Conservation (phyloP, 768 basidiomycete genomes). For the Rossbeevera mucosa region DNA sequence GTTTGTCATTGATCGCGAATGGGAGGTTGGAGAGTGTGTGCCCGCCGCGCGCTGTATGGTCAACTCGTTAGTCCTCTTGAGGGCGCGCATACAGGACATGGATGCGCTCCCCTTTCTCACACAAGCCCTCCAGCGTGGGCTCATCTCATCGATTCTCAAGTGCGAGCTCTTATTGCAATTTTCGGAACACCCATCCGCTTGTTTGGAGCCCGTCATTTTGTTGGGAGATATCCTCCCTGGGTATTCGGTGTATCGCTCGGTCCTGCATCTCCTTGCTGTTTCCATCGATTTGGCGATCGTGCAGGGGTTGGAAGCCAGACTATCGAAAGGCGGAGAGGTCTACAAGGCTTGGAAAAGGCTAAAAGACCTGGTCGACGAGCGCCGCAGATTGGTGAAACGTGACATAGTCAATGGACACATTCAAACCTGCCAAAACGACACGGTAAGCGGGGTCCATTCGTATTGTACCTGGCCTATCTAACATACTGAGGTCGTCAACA, state of each 20-base stretch:
- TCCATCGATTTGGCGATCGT: conserved; percentile 7
- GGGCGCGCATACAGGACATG: conserved; percentile 18
- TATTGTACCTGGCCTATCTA: neutral
- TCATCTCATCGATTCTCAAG: conserved; percentile 24
- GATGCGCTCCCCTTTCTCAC: conserved; percentile 25
- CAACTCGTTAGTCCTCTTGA: conserved; percentile 18
- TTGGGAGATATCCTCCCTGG: conserved; percentile 18
- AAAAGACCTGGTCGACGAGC: conserved; percentile 14
- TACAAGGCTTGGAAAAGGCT: conserved; percentile 22
- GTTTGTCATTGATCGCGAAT: conserved; percentile 13
- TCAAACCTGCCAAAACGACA: conserved; percentile 27
- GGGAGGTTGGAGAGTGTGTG: conserved; percentile 8
- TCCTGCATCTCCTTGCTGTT: conserved; percentile 12
- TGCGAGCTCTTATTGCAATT: conserved; percentile 20
- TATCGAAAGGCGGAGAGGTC: conserved; percentile 16
- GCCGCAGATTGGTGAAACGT: conserved; percentile 16
- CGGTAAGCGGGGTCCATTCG: conserved; percentile 1
- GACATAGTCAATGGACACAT: conserved; percentile 17
- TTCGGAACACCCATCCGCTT: conserved; percentile 8
- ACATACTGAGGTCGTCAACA: neutral
- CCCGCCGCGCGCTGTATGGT: conserved; percentile 21
- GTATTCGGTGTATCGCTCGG: conserved; percentile 26
- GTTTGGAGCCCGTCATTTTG: conserved; percentile 4
- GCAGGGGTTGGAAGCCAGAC: conserved; percentile 8
- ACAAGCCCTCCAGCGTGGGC: conserved; percentile 20